Conservation (phyloP, 2,329 filamentous ascomycete genomes). For the Fusarium odoratissimum region DNA sequence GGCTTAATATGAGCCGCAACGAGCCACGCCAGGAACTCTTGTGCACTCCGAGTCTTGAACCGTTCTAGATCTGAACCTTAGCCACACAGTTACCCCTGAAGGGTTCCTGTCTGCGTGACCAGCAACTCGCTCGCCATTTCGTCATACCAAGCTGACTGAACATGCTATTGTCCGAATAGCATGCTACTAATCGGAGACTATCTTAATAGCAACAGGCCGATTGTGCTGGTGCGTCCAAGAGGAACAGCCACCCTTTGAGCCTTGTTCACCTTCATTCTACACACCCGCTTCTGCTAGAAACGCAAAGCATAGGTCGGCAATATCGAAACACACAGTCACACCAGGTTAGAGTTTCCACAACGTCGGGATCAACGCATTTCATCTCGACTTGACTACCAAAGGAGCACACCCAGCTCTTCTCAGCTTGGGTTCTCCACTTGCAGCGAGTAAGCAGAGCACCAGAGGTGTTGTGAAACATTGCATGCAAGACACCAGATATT, state of each 20-base stretch:
- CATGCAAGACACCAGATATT: constrained; percentile 43
- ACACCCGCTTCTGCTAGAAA: constrained; percentile 6
- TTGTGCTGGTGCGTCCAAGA: background rate
- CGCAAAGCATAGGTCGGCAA: constrained; percentile 29
- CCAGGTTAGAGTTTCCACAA: constrained; percentile 43
- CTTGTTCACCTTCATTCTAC: constrained; percentile 30
- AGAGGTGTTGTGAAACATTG: constrained; percentile 29
- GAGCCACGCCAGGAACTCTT: background rate
- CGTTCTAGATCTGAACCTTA: background rate
- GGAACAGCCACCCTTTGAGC: background rate
- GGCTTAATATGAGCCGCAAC: background rate
- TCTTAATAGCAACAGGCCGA: background rate
- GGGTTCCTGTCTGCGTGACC: background rate
- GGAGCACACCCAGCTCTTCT: constrained; percentile 45
- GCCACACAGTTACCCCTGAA: background rate
- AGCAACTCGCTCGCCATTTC: background rate
- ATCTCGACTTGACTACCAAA: constrained; percentile 55
- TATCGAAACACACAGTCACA: constrained; percentile 45
- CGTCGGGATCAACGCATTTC: constrained; percentile 51
- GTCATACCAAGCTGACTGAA: background rate
- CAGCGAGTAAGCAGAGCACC: constrained; percentile 12
- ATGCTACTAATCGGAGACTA: background rate
- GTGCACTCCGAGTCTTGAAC: background rate
- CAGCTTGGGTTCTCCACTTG: constrained; percentile 38
- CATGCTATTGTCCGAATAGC: background rate